Base-by-base conservation (phyloP, 23 red algal species). In the Gracilaria caudata region DNA sequence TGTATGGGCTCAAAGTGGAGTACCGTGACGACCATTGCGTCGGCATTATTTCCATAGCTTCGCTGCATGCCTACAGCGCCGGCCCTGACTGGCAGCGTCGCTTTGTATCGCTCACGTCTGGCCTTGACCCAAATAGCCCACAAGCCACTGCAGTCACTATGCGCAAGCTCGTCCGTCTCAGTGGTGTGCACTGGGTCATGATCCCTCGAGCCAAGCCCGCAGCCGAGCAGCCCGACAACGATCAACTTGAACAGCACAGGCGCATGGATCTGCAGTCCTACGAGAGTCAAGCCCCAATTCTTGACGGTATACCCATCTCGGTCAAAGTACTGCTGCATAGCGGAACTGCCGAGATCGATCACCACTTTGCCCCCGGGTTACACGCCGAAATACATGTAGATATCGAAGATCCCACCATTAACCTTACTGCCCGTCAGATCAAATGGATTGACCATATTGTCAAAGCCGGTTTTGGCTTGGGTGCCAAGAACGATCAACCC, bases 381-480 rank as follows among this genome's bases (percentile, higher is more conserved):
- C 90, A 93, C 59, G 65, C 73, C 23, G 90, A 93, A 21, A 71
- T 93, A 14, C 64, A 78, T 23, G 57, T 93, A 16, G 90, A 93
- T 66, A 41, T 93, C 33, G 90, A 83, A 58, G 81, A 93, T 25
- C 64, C 90, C 19, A 38, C 10, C 43, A 47, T 93, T 60, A 79
- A 72, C 45, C 73, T 93, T 6, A 85, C 78, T 12, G 79, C 90
- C 17, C 57, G 90, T 32, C 90, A 93, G 51, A 43, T 93, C 36
- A 65, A 64, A 68, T 93, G 90, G 90, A 60, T 85, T 38, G 57
- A 83, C 35, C 45, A 77, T 66, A 82, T 92, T 35, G 34, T 92
- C 45, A 73, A 92, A 59, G 58, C 80, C 35, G 88, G 78, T 46
- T 82, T 92, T 64, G 83, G 83, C 20, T 26, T 71, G 65, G 23